phyloP scores from a whole-genome alignment of 2,329 filamentous ascomycete species.

The Fusarium protoensiforme region DNA sequence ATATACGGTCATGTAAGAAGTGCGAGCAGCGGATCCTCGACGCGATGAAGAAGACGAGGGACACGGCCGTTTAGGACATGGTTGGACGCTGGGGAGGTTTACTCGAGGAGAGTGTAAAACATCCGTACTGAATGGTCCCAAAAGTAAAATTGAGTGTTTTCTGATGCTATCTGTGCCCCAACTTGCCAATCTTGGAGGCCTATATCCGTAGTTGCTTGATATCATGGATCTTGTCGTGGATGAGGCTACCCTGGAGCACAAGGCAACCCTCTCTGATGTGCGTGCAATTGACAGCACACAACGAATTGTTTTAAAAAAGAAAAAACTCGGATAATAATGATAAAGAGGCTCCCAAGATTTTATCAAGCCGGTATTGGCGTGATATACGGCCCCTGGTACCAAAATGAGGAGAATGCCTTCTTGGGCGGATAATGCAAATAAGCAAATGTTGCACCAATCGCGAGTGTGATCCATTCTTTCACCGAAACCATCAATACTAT shows the following conservation, averaged over 20 bases:
- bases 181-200: background rate
- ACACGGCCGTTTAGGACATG: background rate
- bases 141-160: background rate
- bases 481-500: background rate
- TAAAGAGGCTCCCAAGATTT: too few relatives aligned
- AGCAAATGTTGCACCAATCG: conserved; percentile 50
- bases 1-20: background rate
- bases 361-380: accelerated
- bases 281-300: background rate
- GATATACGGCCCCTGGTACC: background rate
- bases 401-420: background rate
- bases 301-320: background rate
- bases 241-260: background rate
- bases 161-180: background rate
- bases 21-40: background rate
- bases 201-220: too few relatives aligned
- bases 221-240: too few relatives aligned
- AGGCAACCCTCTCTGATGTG: background rate
- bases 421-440: conserved; percentile 44
- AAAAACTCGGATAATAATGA: background rate
- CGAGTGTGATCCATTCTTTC: conserved; percentile 15
- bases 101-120: background rate
- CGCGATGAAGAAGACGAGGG: background rate
- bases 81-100: background rate
- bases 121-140: background rate